These are phyloP conservation scores for Picocystis sp. DNA, from an alignment of 163 green algal species.

Conservation along the genomic window DNA sequence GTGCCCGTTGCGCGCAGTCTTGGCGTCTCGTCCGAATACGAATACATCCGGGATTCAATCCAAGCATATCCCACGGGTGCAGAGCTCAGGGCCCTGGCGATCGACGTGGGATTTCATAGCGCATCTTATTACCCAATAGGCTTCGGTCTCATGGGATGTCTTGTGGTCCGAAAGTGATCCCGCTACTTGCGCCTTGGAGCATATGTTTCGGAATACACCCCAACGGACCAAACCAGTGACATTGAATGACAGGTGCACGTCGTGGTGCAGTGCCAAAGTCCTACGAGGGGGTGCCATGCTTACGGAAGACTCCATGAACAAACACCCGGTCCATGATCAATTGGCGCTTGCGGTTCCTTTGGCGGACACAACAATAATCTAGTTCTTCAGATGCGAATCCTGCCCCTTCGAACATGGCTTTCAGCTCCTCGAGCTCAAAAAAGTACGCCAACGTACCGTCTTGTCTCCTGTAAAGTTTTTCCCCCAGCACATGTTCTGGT, in stretches of 20 bases:
- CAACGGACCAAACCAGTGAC: no score
- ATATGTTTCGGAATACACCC: no score
- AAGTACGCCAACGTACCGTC: constrained; percentile 53
- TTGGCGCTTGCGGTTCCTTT: constrained; percentile 34
- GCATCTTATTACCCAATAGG: constrained; percentile 67
- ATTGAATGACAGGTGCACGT: no score
- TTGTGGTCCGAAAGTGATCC: constrained; percentile 33
- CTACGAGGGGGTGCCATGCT: background rate
- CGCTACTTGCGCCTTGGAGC: no score
- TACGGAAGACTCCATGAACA: constrained; percentile 39
- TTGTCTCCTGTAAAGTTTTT: constrained; percentile 29
- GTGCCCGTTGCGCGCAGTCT: constrained; percentile 61
- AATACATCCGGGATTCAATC: constrained; percentile 82
- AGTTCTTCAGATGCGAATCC: constrained; percentile 32
- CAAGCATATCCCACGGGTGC: constrained; percentile 59
- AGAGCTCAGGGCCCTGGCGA: constrained; percentile 54
- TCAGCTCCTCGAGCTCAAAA: constrained; percentile 36
- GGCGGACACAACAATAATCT: constrained; percentile 33
- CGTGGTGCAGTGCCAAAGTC: no score
- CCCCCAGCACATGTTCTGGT: constrained; percentile 24
- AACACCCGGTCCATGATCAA: constrained; percentile 39
- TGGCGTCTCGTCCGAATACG: constrained; percentile 74
- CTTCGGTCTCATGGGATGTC: constrained; percentile 74
- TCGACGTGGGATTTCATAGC: constrained; percentile 49
- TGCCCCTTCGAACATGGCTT: constrained; percentile 11